A percentile compares a stretch with the other conserved stretches of the same genome.
phyloP scores from a whole-genome alignment of 805 yeast genomes.

The Kuraishia borneana region DNA sequence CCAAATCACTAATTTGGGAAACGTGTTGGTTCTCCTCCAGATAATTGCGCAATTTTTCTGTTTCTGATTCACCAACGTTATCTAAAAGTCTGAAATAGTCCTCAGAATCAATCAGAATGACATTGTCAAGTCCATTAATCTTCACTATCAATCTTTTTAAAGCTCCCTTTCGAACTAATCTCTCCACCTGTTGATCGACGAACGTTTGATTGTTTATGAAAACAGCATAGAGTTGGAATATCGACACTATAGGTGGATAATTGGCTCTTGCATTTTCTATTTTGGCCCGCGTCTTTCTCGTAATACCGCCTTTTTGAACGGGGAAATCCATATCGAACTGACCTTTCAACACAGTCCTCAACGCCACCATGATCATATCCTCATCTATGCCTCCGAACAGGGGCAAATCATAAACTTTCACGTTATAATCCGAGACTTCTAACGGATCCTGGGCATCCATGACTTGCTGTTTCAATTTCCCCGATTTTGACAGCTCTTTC shows the following conservation, averaged over 20 bases:
- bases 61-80: constrained; percentile 13
- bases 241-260: constrained; percentile 28
- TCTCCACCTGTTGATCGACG: constrained; percentile 34
- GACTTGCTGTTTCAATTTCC: background rate
- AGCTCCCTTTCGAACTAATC: constrained; percentile 22
- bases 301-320: constrained; percentile 12
- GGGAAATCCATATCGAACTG: constrained; percentile 11
- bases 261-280: constrained; percentile 8
- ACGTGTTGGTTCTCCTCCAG: constrained; percentile 11
- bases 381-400: background rate
- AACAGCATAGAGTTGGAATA: constrained; percentile 38
- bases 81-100: constrained; percentile 10
- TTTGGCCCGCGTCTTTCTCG: constrained; percentile 9
- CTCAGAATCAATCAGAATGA: constrained; percentile 19
- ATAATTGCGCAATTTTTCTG: constrained; percentile 11
- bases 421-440: constrained; percentile 1
- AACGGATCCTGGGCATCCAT: constrained; percentile 1
- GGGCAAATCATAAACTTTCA: constrained; percentile 1
- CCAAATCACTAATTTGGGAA: constrained; percentile 14
- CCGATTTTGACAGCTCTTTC: constrained; percentile 1
- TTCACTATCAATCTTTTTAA: constrained; percentile 23
- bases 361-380: constrained; percentile 6
- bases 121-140: constrained; percentile 32
- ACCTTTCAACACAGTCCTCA: constrained; percentile 8
- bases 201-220: constrained; percentile 34